Evolutionary conservation across 2,329 filamentous ascomycete genomes (phyloP), one percentile per base, ranked within the genome.

Genomic region (Calonectria pauciramosa): DNA sequence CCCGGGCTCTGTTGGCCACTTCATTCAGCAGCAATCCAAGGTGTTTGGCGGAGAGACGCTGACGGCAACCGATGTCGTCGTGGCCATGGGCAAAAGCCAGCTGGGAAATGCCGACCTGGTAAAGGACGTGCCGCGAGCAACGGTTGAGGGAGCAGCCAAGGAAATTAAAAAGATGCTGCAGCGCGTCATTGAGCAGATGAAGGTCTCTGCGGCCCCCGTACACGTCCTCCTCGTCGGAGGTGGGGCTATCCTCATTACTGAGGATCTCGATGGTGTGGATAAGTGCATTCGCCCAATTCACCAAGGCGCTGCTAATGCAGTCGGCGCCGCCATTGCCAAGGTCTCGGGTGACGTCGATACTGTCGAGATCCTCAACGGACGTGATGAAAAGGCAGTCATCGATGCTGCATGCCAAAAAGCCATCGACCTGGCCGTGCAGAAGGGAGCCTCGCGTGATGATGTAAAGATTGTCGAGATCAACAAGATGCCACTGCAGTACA

Each of bases 281-380:
- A 84, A 88, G 74, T 87, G 89, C 71, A 88, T 90, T 10, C 84
- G 86, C 6, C 91, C 91, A 0, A 86, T 87, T 2, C 88, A 88
- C 65, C 85, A 90, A 36, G 89, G 89, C 71, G 90, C 89, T 0
- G 91, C 91, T 4, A 93, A 92, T 80, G 91, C 91, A 0, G 89
- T 93, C 3, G 91, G 91, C 8, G 91, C 91, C 0, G 91, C 91
- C 0, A 91, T 91, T 38, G 89, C 89, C 3, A 89, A 89, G 68
- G 87, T 91, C 0, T 87, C 87, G 3, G 90, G 89, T 0, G 87
- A 88, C 13, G 83, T 91, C 2, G 90, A 92, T 70, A 82, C 88
- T 1, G 87, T 91, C n/a, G 86, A 89, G 74, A 86, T 88, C 13
- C 77, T 87, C 20, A 85, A 86, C 28, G 85, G 83, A 4, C 83